Percentiles rank a stretch among this genome's conserved stretches.
Evolutionary conservation across 345 rosid species (phyloP).

Genomic region (Brassica juncea): DNA sequence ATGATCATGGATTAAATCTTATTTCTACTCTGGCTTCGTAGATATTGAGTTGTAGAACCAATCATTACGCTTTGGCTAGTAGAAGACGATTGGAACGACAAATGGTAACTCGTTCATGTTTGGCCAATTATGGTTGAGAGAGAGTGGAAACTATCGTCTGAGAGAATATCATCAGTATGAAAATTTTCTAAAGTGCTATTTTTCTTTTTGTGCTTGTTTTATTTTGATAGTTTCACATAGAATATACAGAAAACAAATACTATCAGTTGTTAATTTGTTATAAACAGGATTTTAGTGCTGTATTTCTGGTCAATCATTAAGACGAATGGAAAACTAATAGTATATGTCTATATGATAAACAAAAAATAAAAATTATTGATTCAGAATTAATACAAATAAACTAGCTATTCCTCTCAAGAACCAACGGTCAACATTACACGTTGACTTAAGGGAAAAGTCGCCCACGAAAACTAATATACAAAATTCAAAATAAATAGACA

Average conservation of each 20-base stretch:
- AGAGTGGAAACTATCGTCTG: not conserved
- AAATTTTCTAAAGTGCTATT: not conserved
- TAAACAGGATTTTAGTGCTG: too few species aligned
- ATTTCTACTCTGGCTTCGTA: not conserved
- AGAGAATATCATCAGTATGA: not conserved
- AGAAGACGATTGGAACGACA: not conserved
- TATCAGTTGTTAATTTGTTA: not conserved
- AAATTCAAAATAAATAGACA: constrained; percentile 1
- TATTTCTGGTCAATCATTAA: too few species aligned
- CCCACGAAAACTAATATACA: constrained; percentile 31
- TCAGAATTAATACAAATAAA: constrained; percentile 13
- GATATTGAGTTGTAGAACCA: not conserved
- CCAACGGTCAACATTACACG: constrained; percentile 38
- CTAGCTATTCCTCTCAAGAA: constrained; percentile 40
- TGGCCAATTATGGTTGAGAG: not conserved
- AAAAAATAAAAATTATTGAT: not conserved
- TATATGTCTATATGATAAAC: not conserved
- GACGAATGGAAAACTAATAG: not conserved
- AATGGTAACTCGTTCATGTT: not conserved
- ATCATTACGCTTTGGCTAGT: not conserved
- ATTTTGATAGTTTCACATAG: not conserved
- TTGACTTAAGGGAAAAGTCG: constrained; percentile 39
- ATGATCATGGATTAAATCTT: not conserved
- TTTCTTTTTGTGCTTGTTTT: not conserved
- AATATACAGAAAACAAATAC: not conserved